Evolutionary conservation across 495 filamentous ascomycete genomes (phyloP).

Genomic region (Hyaloscypha hepaticicola): DNA sequence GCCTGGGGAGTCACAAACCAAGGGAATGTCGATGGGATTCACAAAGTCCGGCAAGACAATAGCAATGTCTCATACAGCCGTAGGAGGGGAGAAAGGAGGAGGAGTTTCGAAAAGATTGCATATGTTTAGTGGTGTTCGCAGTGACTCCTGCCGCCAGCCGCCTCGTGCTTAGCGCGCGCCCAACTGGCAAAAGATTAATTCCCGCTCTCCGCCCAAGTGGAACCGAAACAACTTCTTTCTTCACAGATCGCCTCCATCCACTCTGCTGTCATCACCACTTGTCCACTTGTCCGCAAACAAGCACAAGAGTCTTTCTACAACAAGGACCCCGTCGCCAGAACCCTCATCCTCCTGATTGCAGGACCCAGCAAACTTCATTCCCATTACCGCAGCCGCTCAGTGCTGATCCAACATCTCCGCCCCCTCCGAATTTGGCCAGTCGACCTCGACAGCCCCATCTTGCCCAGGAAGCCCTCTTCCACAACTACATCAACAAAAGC

Average conservation of each 20-base stretch:
- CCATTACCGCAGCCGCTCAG: conserved; percentile 1
- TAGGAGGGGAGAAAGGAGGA: not conserved
- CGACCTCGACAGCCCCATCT: conserved; percentile 12
- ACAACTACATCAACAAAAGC: conserved; percentile 24
- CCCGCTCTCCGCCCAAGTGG: not conserved
- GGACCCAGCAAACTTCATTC: conserved; percentile 6
- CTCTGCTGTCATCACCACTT: not conserved
- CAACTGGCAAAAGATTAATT: not conserved
- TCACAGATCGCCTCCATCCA: conserved; percentile 1
- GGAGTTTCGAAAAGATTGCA: not conserved
- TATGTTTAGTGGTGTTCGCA: not conserved
- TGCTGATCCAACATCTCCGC: conserved; percentile 1
- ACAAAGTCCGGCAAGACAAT: not conserved
- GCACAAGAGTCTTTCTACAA: conserved; percentile 12
- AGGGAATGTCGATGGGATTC: not conserved
- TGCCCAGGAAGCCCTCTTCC: conserved; percentile 25
- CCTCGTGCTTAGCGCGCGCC: not conserved
- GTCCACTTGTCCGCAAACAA: not conserved
- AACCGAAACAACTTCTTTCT: not conserved
- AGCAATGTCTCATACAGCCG: not conserved
- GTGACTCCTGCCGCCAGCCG: not conserved
- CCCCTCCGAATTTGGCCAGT: conserved; percentile 15
- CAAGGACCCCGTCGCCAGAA: conserved; percentile 4
- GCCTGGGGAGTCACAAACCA: not conserved
- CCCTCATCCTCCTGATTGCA: not conserved